Evolutionary conservation across 2,329 filamentous ascomycete species (phyloP).

Genomic region (Cladosporium sp.): DNA sequence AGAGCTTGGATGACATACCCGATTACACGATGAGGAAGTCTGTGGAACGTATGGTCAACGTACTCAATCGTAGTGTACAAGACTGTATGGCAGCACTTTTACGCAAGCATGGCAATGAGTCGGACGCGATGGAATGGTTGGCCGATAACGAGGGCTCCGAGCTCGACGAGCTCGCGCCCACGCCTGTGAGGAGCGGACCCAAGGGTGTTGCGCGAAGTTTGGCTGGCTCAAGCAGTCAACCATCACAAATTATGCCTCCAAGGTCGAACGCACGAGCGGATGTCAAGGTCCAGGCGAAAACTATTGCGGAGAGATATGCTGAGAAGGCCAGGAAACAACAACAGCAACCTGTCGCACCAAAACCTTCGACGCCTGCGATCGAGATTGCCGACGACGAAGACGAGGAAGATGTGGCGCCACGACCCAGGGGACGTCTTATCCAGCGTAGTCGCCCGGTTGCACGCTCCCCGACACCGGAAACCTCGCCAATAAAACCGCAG

Average conservation of each 20-base stretch:
- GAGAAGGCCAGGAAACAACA: constrained; percentile 9
- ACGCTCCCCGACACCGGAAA: constrained; percentile 21
- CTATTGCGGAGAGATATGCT: constrained; percentile 50
- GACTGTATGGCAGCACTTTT: constrained; percentile 53
- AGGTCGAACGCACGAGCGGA: constrained; percentile 55
- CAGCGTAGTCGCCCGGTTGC: constrained; percentile 16
- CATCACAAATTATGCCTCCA: constrained; percentile 21
- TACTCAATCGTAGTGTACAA: constrained; percentile 46
- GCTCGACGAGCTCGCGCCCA: constrained; percentile 28
- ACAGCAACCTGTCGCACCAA: constrained; percentile 22
- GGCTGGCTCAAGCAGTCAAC: constrained; percentile 5
- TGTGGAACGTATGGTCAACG: constrained; percentile 55
- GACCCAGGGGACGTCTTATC: constrained; percentile 15
- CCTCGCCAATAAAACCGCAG: constrained; percentile 25
- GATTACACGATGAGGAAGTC: constrained; percentile 53
- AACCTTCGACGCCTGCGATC: constrained; percentile 21
- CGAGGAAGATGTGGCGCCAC: constrained; percentile 19
- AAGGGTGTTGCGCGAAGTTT: constrained; percentile 18
- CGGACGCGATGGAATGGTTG: constrained; percentile 55
- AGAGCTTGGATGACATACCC: constrained; percentile 51
- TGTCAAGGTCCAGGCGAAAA: constrained; percentile 55
- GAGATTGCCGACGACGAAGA: constrained; percentile 31
- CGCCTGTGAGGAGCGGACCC: constrained; percentile 14
- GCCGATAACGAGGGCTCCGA: constrained; percentile 34
- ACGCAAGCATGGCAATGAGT: constrained; percentile 52